A percentile compares a stretch with the other conserved stretches of the same genome.
phyloP scores from a whole-genome alignment of 164 flowering plant genomes.

The Protea cynaroides region DNA sequence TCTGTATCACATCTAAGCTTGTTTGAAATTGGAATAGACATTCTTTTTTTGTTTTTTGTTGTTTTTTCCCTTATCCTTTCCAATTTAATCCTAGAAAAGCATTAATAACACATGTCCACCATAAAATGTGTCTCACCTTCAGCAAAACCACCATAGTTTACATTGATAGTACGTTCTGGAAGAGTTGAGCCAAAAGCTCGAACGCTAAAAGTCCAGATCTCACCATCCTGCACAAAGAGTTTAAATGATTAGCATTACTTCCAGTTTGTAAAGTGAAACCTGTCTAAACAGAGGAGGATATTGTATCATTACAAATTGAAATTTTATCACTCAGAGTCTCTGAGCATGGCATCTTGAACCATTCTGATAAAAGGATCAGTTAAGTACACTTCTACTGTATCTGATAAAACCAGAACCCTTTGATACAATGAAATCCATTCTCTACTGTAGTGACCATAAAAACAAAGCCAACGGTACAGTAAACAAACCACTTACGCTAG shows the following conservation, averaged over 20 bases:
- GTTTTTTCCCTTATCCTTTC: no score
- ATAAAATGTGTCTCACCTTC: constrained; percentile 49
- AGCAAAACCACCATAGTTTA: constrained; percentile 95
- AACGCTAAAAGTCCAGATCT: constrained; percentile 91
- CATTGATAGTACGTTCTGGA: constrained; percentile 84
- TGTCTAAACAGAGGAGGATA: neutral
- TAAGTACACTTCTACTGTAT: no score
- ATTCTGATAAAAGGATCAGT: no score
- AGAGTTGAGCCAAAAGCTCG: constrained; percentile 64
- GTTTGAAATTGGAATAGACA: constrained; percentile 8
- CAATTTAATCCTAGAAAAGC: neutral
- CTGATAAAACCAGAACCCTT: no score
- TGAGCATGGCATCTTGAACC: no score
- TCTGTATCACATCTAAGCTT: constrained; percentile 36
- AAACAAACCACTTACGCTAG: no score
- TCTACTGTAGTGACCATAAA: no score
- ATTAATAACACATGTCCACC: no score
- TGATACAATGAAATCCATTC: no score
- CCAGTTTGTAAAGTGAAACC: neutral
- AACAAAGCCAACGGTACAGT: no score
- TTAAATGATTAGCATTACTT: neutral
- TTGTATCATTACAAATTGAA: no score
- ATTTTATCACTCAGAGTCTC: no score
- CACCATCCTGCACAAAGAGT: constrained; percentile 69
- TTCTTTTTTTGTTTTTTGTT: constrained; percentile 1